Percentiles rank a stretch among this genome's conserved stretches.
phyloP scores from a whole-genome alignment of 2,329 filamentous ascomycete genomes.

The Ramularia collo-cygni region DNA sequence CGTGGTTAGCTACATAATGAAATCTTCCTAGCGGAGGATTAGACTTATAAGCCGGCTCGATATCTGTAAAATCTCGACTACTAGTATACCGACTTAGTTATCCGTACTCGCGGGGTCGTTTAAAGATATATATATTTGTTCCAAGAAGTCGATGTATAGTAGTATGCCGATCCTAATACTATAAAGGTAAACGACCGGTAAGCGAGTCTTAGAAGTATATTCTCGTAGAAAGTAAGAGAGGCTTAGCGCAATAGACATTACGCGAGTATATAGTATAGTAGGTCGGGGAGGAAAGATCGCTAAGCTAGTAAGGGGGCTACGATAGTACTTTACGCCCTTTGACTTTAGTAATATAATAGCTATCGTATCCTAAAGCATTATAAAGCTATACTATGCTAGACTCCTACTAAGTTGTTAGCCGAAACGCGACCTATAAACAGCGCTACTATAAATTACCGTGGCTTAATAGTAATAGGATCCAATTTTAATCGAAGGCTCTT shows the following conservation, averaged over 20 bases:
- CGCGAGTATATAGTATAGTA: conserved; percentile 41
- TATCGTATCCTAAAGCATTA: conserved; percentile 47
- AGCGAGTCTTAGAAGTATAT: conserved; percentile 51
- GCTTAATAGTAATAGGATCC: conserved; percentile 53
- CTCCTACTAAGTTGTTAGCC: too few relatives aligned
- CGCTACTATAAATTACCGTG: too few relatives aligned
- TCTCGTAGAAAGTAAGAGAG: conserved; percentile 61
- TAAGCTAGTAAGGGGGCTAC: conserved; percentile 27
- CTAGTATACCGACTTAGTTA: conserved; percentile 55
- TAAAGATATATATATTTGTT: conserved; percentile 39
- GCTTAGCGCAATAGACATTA: conserved; percentile 43
- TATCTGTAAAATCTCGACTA: conserved; percentile 59
- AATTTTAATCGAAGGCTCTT: conserved; percentile 57
- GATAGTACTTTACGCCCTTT: conserved; percentile 22
- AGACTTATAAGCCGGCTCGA: conserved; percentile 55
- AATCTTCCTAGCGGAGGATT: conserved; percentile 46
- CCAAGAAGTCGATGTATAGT: conserved; percentile 54
- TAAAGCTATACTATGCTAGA: conserved; percentile 53
- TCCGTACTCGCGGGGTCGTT: conserved; percentile 24
- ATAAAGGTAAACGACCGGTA: conserved; percentile 62
- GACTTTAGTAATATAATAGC: conserved; percentile 17
- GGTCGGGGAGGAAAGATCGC: conserved; percentile 55
- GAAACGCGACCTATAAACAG: too few relatives aligned
- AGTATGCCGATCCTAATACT: conserved; percentile 63
- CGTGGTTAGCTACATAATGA: conserved; percentile 49